Evolutionary conservation across 208 protist genomes (phyloP).

Genomic region (Wallacemonas rigidus): DNA sequence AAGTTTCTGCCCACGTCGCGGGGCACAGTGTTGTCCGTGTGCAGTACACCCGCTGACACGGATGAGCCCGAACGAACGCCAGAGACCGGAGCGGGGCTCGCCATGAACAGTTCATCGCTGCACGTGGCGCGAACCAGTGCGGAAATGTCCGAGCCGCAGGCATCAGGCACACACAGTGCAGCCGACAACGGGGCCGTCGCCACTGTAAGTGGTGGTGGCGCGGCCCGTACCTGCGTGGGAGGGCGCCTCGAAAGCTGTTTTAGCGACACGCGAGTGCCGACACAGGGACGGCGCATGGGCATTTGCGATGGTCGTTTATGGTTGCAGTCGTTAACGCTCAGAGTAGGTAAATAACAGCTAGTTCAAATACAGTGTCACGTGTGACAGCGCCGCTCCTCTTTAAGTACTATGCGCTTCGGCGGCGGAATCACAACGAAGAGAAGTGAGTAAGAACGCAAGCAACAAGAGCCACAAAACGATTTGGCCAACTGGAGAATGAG

Average conservation of each 20-base stretch:
- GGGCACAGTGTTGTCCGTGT: conserved; percentile 18
- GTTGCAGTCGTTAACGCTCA: too few relatives aligned
- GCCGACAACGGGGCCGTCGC: not conserved
- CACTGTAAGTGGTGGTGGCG: not conserved
- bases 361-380: too few relatives aligned
- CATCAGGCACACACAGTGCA: not conserved
- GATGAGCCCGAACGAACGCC: not conserved
- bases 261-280: conserved; percentile 24
- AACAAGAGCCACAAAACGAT: too few relatives aligned
- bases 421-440: too few relatives aligned
- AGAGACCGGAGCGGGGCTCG: not conserved
- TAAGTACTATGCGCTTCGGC: too few relatives aligned
- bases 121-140: conserved; percentile 20
- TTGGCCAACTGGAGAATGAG: not conserved
- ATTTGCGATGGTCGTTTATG: not conserved
- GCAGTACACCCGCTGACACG: conserved; percentile 8
- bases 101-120: conserved; percentile 21
- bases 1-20: conserved; percentile 20
- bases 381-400: too few relatives aligned
- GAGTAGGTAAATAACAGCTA: too few relatives aligned
- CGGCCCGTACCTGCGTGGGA: not conserved
- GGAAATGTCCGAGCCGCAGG: conserved; percentile 19
- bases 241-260: conserved; percentile 20
- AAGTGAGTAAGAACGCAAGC: too few relatives aligned
- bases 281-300: conserved; percentile 3